These are phyloP conservation scores for Echium plantagineum DNA, from an alignment of 257 asterid genomes.

Conservation along the genomic window DNA sequence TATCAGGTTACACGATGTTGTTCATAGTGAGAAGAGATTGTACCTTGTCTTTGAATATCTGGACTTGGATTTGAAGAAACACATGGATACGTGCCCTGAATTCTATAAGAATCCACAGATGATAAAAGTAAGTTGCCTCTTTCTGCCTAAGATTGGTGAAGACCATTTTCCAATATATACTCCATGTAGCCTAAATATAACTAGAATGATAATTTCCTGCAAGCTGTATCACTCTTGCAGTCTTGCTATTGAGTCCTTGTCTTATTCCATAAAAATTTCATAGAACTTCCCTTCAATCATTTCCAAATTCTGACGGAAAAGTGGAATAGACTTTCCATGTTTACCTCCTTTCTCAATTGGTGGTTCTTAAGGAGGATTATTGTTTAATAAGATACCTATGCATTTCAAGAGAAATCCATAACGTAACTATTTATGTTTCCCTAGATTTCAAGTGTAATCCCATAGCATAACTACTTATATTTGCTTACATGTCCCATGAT, in stretches of 20 bases:
- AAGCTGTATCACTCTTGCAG: background rate
- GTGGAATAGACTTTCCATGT: background rate
- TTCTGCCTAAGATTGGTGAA: constrained; percentile 13
- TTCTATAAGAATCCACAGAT: constrained; percentile 69
- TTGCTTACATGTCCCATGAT: background rate
- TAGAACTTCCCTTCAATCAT: background rate
- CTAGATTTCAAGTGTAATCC: background rate
- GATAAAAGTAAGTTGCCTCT: constrained; percentile 52
- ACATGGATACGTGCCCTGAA: constrained; percentile 91
- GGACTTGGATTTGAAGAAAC: constrained; percentile 95
- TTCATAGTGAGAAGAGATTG: constrained; percentile 79
- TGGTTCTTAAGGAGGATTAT: too few relatives aligned
- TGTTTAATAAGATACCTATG: too few relatives aligned
- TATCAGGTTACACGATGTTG: constrained; percentile 91
- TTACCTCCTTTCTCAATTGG: background rate
- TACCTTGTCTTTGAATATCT: constrained; percentile 91
- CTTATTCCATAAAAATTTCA: background rate
- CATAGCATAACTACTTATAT: background rate
- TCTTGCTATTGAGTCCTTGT: background rate
- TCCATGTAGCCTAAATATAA: background rate
- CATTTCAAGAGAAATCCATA: background rate
- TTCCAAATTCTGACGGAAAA: background rate
- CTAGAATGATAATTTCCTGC: background rate
- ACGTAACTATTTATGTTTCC: background rate
- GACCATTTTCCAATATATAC: background rate